These are phyloP conservation scores for Prinsepia uniflora DNA, from an alignment of 306 rosid genomes.

Conservation along the genomic window DNA sequence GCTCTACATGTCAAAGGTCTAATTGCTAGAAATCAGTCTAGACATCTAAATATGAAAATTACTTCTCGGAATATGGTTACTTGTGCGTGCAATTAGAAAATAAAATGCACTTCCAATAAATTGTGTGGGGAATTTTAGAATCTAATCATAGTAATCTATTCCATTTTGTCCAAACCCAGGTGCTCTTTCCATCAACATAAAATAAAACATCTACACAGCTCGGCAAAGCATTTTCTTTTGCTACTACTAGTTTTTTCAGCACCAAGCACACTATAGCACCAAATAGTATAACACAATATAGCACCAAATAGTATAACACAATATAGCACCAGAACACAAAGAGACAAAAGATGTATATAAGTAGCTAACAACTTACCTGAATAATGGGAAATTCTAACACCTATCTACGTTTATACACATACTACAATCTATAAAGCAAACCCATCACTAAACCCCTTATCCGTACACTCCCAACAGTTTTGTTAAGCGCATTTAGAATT, in stretches of 20 bases:
- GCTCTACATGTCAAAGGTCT: neutral
- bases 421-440: constrained; percentile 55
- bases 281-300: neutral
- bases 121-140: neutral
- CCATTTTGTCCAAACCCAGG: neutral
- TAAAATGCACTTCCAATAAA: neutral
- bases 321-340: neutral
- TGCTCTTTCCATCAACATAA: neutral
- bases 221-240: neutral
- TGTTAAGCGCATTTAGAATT: neutral
- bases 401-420: constrained; percentile 68
- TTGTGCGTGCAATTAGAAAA: neutral
- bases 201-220: neutral
- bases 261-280: neutral
- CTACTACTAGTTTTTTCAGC: constrained; percentile 11
- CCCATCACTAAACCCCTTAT: constrained; percentile 60
- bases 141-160: neutral
- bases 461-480: constrained; percentile 43
- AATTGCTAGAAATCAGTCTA: neutral
- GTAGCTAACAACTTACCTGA: constrained; percentile 49
- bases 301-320: no score
- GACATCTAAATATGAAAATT: neutral
- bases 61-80: neutral
- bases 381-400: constrained; percentile 78
- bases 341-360: neutral